Base-by-base conservation (phyloP, 768 basidiomycete genomes). In the Mycena latifolia region DNA sequence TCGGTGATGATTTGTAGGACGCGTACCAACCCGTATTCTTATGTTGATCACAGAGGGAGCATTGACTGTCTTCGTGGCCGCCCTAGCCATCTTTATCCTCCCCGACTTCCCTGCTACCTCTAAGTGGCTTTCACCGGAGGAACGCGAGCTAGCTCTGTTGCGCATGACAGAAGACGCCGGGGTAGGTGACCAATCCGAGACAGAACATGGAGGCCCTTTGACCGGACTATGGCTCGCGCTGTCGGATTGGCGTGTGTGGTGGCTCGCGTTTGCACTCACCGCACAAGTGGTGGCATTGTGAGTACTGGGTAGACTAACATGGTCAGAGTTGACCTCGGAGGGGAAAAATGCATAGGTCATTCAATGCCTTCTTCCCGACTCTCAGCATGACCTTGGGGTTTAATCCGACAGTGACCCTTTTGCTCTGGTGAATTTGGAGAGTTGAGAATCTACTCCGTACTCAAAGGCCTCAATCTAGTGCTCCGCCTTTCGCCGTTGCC, bases 181-280 rank as follows among this genome's bases (percentile, higher is more conserved):
- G 33, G 80, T 86, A 18, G 80, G 82, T 14, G 87, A 88, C 60
- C 79, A 85, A 47, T 79, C 78, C 31, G 80, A 85, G 65, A 81
- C 78, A 11, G 82, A 84, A 54, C 51, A 65, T 18, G 66, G 77
- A 12, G 79, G 76, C 7, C 78, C 78, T 18, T 70, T 74, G 17
- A 75, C 77, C 25, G 93, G 92, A 3, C 73, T 95, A 2, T 72
- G 78, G 41, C 77, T 92, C 65, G 92, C 94, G 0, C 52, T 94
- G 61, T 81, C 81, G 22, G 94, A 96, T 72, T 89, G 90, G 91
- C 92, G 90, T 75, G 92, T 96, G 41, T 95, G 93, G 91, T 92
- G 69, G 86, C 82, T 96, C 47, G 83, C 90, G 22, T 59, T 93
- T 29, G 83, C 89, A 3, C 75, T 92, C 61, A 86, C 86, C 17